phyloP scores from a whole-genome alignment of 192 early-diverging fungal genomes.

The Lunasporangiospora selenospora region DNA sequence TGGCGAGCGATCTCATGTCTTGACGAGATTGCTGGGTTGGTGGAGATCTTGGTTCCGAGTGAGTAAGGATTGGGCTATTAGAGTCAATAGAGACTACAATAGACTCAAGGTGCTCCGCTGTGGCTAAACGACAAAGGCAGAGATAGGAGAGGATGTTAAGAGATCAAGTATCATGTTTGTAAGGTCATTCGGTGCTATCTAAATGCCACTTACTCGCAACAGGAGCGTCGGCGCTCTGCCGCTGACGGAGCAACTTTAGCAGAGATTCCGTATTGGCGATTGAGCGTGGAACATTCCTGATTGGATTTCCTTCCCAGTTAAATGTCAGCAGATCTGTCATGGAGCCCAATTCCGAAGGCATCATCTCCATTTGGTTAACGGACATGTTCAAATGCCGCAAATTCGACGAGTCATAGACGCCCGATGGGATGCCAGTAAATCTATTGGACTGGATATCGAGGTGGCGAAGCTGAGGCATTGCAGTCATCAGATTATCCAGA shows the following conservation, averaged over 20 bases:
- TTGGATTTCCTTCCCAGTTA: slow-evolving; percentile 58
- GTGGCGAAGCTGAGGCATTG: slow-evolving; percentile 40
- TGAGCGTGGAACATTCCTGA: slow-evolving; percentile 47
- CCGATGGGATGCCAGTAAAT: slow-evolving; percentile 48
- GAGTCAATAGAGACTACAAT: too few relatives aligned
- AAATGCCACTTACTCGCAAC: slow-evolving; percentile 21
- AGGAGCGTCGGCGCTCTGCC: slow-evolving; percentile 30
- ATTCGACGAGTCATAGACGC: slow-evolving; percentile 32
- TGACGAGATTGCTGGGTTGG: too few relatives aligned
- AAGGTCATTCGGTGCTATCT: too few relatives aligned
- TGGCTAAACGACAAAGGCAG: too few relatives aligned
- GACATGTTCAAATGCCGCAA: slow-evolving; percentile 60
- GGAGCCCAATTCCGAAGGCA: slow-evolving; percentile 53
- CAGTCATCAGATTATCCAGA: slow-evolving; percentile 34
- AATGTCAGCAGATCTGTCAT: slow-evolving; percentile 53
- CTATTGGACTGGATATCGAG: slow-evolving; percentile 55
- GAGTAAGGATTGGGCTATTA: too few relatives aligned
- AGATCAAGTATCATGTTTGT: too few relatives aligned
- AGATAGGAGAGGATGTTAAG: too few relatives aligned
- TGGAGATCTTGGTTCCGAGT: too few relatives aligned
- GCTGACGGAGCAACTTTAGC: slow-evolving; percentile 51
- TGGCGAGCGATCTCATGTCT: too few relatives aligned
- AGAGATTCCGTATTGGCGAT: slow-evolving; percentile 46
- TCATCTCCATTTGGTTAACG: slow-evolving; percentile 50
- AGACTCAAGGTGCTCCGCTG: too few relatives aligned